A percentile compares a stretch with the other conserved stretches of the same genome.
Evolutionary conservation across 805 yeast genomes (phyloP).

Genomic region (Scheffersomyces coipomensis): DNA sequence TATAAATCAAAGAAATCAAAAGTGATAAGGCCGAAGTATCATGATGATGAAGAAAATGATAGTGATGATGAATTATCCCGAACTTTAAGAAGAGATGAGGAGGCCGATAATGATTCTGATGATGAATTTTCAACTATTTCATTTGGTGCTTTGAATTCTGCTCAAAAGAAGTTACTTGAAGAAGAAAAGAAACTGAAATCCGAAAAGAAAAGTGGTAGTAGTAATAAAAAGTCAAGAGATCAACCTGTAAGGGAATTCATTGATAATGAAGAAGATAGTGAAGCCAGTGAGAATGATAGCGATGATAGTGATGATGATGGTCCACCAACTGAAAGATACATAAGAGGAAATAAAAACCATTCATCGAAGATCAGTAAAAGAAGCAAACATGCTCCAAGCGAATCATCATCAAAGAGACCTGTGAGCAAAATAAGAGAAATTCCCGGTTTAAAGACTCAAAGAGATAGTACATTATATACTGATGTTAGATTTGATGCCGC

Average conservation of each 20-base stretch:
- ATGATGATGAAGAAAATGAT: conserved; percentile 15
- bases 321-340: not conserved
- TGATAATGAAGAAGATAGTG: conserved; percentile 10
- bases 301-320: conserved; percentile 16
- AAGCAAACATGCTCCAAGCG: conserved; percentile 86
- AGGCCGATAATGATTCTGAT: conserved; percentile 17
- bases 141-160: conserved; percentile 62
- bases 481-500: conserved; percentile 93
- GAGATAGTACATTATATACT: conserved; percentile 48
- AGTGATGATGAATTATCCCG: conserved; percentile 6
- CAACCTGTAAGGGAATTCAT: not conserved
- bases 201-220: not conserved
- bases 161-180: conserved; percentile 47
- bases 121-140: conserved; percentile 56
- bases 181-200: not conserved
- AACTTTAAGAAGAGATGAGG: conserved; percentile 3
- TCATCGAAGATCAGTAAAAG: conserved; percentile 13
- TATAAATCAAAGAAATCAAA: not conserved
- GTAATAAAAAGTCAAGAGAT: too few species aligned
- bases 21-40: conserved; percentile 14
- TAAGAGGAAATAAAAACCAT: conserved; percentile 3
- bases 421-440: conserved; percentile 71
- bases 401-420: conserved; percentile 67
- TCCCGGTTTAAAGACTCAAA: conserved; percentile 57
- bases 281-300: conserved; percentile 14